A percentile compares a stretch with the other conserved stretches of the same genome.
Evolutionary conservation across 1,284 basidiomycete genomes (phyloP).

Genomic region (Leccinum cinnamomeum): DNA sequence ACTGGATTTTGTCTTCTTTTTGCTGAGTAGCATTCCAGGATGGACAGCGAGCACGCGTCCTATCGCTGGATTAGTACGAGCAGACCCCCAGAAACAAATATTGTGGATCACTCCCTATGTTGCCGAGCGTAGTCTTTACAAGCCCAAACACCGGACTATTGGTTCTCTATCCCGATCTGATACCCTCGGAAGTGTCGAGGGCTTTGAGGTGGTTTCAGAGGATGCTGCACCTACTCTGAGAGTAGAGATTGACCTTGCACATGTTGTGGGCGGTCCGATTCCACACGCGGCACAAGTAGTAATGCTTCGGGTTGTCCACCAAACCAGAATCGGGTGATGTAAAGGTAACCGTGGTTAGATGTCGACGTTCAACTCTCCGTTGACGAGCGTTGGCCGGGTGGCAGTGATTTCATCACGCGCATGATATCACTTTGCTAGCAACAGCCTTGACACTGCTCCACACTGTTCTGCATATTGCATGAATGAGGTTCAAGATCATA

Average conservation of each 20-base stretch:
- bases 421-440: not conserved
- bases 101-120: constrained; percentile 88
- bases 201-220: constrained; percentile 88
- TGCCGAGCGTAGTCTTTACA: constrained; percentile 87
- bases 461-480: no score
- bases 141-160: constrained; percentile 64
- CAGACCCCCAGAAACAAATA: constrained; percentile 86
- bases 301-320: constrained; percentile 8
- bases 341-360: constrained; percentile 12
- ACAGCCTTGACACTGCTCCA: constrained; percentile 6
- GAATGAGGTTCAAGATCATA: no score
- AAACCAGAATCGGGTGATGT: constrained; percentile 2
- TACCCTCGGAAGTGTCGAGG: constrained; percentile 69
- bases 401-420: constrained; percentile 9
- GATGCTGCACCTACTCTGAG: constrained; percentile 68
- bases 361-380: constrained; percentile 24
- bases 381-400: constrained; percentile 25
- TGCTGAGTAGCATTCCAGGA: constrained; percentile 40
- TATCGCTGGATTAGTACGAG: constrained; percentile 90
- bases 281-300: constrained; percentile 26
- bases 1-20: constrained; percentile 2
- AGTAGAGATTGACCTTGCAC: constrained; percentile 37
- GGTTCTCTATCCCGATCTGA: constrained; percentile 61
- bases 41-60: constrained; percentile 53
- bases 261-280: constrained; percentile 13